Conservation (phyloP, 257 asterid species). For the Cynanchum wilfordii region DNA sequence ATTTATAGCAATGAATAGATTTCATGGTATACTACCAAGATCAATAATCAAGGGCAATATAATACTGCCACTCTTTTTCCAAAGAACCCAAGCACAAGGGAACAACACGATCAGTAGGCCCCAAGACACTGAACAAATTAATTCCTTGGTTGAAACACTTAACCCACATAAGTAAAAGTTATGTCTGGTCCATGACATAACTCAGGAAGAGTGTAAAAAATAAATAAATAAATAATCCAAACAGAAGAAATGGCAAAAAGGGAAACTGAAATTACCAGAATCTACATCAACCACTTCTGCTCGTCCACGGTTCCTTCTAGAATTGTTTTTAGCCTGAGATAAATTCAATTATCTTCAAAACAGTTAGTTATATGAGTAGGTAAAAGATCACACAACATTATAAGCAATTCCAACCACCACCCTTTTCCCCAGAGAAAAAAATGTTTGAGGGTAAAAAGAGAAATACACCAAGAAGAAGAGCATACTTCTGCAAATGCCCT, state of each 20-base stretch:
- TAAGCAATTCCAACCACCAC: background rate
- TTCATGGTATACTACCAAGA: background rate
- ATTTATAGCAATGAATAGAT: background rate
- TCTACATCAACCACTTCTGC: conserved; percentile 71
- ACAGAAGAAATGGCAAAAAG: background rate
- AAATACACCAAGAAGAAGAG: conserved; percentile 4
- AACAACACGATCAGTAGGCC: too few species aligned
- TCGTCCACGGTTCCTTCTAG: conserved; percentile 50
- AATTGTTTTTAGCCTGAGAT: conserved; percentile 62
- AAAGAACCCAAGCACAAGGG: too few species aligned
- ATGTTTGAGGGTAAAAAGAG: too few species aligned
- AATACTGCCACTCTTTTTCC: background rate
- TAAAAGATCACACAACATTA: conserved; percentile 5
- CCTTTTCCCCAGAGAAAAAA: background rate
- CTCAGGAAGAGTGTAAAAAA: background rate
- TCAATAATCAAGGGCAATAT: background rate
- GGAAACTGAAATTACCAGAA: conserved; percentile 40
- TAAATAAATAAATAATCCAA: background rate
- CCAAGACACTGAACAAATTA: too few species aligned
- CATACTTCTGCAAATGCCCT: conserved; percentile 39
- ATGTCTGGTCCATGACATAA: background rate
- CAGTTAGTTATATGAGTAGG: conserved; percentile 8
- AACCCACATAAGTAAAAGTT: background rate
- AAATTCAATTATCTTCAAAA: conserved; percentile 18
- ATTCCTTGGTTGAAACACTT: background rate